Conservation (phyloP, 768 basidiomycete species). For the Mrakia frigida region DNA sequence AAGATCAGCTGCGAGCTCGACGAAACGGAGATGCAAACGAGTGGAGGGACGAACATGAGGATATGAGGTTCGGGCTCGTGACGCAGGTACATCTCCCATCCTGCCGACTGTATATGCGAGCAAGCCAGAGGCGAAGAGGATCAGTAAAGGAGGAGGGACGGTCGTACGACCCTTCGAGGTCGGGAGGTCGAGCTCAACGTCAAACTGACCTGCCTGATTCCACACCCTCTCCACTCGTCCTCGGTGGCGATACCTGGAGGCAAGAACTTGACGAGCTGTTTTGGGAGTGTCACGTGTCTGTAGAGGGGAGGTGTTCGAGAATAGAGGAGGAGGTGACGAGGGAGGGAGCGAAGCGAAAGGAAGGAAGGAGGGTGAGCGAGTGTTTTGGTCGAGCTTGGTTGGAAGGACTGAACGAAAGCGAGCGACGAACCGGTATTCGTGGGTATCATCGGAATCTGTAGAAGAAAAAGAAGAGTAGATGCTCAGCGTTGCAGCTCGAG, state of each 20-base stretch:
- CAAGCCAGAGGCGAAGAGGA: background rate
- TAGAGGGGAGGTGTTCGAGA: background rate
- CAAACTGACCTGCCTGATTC: slow-evolving; percentile 28
- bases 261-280: slow-evolving; percentile 29
- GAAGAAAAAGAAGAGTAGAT: too few species aligned
- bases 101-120: background rate
- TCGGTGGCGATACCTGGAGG: slow-evolving; percentile 27
- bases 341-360: background rate
- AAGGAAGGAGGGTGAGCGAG: background rate
- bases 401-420: too few species aligned
- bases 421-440: slow-evolving; percentile 26
- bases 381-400: background rate
- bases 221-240: slow-evolving; percentile 26
- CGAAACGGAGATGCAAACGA: background rate
- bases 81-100: slow-evolving; percentile 31
- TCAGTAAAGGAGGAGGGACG: background rate
- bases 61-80: slow-evolving; percentile 31
- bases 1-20: background rate
- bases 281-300: slow-evolving; percentile 30
- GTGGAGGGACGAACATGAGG: slow-evolving; percentile 8
- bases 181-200: background rate
- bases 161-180: background rate
- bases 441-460: slow-evolving; percentile 16
- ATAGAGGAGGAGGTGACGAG: background rate
- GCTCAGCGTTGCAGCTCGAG: background rate